Evolutionary conservation across 257 asterid genomes (phyloP), one percentile per base, ranked within the genome.

Genomic region (Leonotis leonurus): DNA sequence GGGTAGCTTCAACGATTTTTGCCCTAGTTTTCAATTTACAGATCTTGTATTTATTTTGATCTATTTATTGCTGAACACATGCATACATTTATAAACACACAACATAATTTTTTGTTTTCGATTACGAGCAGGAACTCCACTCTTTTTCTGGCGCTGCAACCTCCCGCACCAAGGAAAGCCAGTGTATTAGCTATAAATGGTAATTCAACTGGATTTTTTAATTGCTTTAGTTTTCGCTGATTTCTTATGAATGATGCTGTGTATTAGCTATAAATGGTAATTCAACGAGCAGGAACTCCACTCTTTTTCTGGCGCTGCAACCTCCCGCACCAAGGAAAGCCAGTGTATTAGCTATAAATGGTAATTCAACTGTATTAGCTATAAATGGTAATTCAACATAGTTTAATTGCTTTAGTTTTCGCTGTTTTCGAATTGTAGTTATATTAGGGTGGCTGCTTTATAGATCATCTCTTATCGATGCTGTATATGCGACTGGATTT

Each of bases 311-410:
- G 30, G 41, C 13, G 56, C 8, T 26, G 35, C 29, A 29, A 20
- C 6, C 48, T 40, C 43, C 9, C 45, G 62, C 62, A 29, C 35
- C 65, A 35, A 52, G 55, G 36, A 6, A 51, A 37, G 7, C n/a
- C 4, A 45, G 32, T 26, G 17, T 11, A 5, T 35, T 6, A 4
- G 43, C n/a, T 41, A 16, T 8, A 65, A 6, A 67, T 67, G 78
- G 78, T 73, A 67, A 60, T 25, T 44, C 54, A 36, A 11, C 8
- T 12, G 62, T 2, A 21, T 58, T 61, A n/a, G n/a, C n/a, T n/a
- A n/a, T n/a, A n/a, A n/a, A n/a, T n/a, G n/a, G n/a, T n/a, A n/a
- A n/a, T n/a, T n/a, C n/a, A n/a, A n/a, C n/a, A n/a, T n/a, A n/a
- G 2, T 46, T 11, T 24, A 1, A 33, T 44, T 37, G 8, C 33